Evolutionary conservation across 257 asterid species (phyloP), one percentile per base, ranked within the genome.

Genomic region (Nicotiana undulata): DNA sequence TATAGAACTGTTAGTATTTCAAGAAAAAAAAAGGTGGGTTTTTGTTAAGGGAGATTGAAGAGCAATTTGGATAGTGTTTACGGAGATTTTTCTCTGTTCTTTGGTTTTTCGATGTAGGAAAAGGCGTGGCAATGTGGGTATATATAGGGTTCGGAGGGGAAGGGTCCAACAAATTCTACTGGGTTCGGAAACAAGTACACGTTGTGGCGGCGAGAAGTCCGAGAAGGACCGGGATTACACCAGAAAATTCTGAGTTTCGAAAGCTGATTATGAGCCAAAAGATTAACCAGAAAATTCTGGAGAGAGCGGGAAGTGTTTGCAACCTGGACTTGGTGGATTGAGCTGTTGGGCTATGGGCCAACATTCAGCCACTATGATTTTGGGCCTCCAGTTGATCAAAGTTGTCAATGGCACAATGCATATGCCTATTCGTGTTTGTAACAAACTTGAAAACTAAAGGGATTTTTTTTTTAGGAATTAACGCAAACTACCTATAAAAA

Each of bases 301-400:
- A 85, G 53, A 9, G 37, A 64, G 89, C 92, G 89, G 89, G 86
- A 86, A 85, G 5, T 79, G 34, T 63, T 79, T 18, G 16, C 70
- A 9, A 44, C 11, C 11, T 40, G 31, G 66, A 13, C n/a, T 31
- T 16, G 7, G 0, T n/a, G 18, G 44, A 37, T 49, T 49, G 10
- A 15, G 2, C 16, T 4, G 12, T n/a, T 10, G 55, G 18, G 6
- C 55, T 51, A 3, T 51, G 55, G 56, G 56, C 56, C 18, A 51
- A 51, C 56, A 51, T 13, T 51, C 17, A 11, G 15, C 6, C 56
- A 0, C 1, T 15, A 51, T 3, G 18, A 51, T 6, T 51, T 51
- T 51, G 56, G 56, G 56, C 17, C 56, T 51, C 55, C 2, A 6
- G 2, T 29, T 3, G 4, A 3, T 34, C 55, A 49, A 49, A 13